These are phyloP conservation scores for Solanum piurae DNA, from an alignment of 257 asterid genomes.

Conservation along the genomic window DNA sequence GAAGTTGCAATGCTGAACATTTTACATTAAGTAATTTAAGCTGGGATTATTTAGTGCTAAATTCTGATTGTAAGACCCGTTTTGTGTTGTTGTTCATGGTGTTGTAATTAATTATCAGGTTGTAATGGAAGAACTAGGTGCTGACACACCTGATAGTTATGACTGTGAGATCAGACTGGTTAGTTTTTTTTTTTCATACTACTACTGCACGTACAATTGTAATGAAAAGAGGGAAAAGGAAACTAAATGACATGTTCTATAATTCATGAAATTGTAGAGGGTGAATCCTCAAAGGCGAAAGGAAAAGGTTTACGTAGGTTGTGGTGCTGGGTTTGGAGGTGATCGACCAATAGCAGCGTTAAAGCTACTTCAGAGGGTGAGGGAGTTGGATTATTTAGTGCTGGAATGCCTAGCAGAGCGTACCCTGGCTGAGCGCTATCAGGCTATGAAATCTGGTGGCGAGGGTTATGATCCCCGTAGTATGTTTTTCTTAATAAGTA, in stretches of 20 bases:
- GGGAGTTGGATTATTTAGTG: slow-evolving; percentile 67
- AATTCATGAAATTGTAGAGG: slow-evolving; percentile 37
- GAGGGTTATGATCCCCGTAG: slow-evolving; percentile 90
- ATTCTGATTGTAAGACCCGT: neutral
- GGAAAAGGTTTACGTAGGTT: slow-evolving; percentile 70
- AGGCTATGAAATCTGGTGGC: slow-evolving; percentile 54
- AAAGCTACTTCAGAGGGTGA: slow-evolving; percentile 71
- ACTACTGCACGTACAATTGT: neutral
- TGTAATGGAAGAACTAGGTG: slow-evolving; percentile 20
- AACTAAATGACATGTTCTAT: neutral
- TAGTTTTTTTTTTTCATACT: neutral
- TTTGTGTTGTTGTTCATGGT: neutral
- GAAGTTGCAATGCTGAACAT: neutral
- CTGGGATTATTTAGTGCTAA: neutral
- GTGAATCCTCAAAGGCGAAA: slow-evolving; percentile 54
- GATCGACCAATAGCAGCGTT: slow-evolving; percentile 88
- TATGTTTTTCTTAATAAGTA: slow-evolving; percentile 20
- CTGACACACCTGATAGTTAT: slow-evolving; percentile 22
- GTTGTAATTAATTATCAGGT: slow-evolving; percentile 11
- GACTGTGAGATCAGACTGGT: slow-evolving; percentile 68
- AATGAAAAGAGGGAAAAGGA: neutral
- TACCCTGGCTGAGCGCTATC: slow-evolving; percentile 87
- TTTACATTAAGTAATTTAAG: neutral
- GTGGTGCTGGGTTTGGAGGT: slow-evolving; percentile 99
- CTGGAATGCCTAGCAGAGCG: slow-evolving; percentile 99